phyloP scores from a whole-genome alignment of 2,329 filamentous ascomycete species.

The Xylariaceae sp. region DNA sequence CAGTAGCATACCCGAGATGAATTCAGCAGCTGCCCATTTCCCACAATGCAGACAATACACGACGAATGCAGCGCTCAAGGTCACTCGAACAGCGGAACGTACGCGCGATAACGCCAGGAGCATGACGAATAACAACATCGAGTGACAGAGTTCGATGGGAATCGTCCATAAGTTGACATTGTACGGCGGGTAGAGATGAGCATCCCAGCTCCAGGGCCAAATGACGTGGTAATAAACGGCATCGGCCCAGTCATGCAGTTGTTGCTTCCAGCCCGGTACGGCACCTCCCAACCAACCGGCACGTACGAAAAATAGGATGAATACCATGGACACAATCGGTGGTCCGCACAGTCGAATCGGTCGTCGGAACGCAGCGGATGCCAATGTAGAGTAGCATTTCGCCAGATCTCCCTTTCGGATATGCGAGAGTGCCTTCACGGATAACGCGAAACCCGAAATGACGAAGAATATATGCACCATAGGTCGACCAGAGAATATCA shows the following conservation, averaged over 20 bases:
- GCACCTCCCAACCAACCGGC: constrained; percentile 18
- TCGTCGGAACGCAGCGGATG: constrained; percentile 44
- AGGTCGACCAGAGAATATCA: constrained; percentile 41
- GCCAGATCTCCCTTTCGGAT: constrained; percentile 37
- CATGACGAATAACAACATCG: constrained; percentile 40
- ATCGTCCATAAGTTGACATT: constrained; percentile 46
- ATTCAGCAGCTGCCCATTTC: constrained; percentile 42
- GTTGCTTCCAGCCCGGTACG: constrained; percentile 21
- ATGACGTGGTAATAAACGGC: constrained; percentile 24
- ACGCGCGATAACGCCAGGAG: constrained; percentile 35
- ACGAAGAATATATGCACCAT: constrained; percentile 50
- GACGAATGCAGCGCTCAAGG: constrained; percentile 31
- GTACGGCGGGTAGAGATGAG: constrained; percentile 30
- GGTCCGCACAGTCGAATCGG: constrained; percentile 44
- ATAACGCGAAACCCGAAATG: constrained; percentile 46
- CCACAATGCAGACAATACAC: constrained; percentile 36
- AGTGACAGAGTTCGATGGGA: constrained; percentile 43
- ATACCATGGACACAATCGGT: constrained; percentile 38
- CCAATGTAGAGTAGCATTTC: constrained; percentile 36
- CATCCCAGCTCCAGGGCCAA: constrained; percentile 31
- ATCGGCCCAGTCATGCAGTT: constrained; percentile 28
- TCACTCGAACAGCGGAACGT: constrained; percentile 31
- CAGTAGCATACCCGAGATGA: constrained; percentile 42
- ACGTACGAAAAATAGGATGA: constrained; percentile 33
- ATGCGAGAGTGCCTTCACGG: constrained; percentile 40